These are phyloP conservation scores for Calocybe cyanea DNA, from an alignment of 768 basidiomycete species.

Conservation along the genomic window DNA sequence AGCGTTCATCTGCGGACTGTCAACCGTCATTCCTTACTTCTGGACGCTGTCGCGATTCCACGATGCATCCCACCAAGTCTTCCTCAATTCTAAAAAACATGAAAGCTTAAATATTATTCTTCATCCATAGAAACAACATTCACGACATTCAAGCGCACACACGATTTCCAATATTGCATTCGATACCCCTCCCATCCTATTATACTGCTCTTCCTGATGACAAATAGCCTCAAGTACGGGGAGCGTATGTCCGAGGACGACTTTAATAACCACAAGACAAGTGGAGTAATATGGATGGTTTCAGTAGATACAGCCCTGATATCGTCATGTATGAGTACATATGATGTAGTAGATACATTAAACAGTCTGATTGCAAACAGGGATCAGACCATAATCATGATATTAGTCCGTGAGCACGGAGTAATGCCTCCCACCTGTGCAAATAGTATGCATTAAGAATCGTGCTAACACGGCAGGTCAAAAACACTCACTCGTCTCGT, in stretches of 20 bases:
- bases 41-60: conserved; percentile 8
- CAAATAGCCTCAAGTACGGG: too few relatives aligned
- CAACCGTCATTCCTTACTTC: conserved; percentile 13
- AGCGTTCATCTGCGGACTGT: conserved; percentile 3
- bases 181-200: conserved; percentile 14
- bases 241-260: too few relatives aligned
- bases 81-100: conserved; percentile 32
- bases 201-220: conserved; percentile 6
- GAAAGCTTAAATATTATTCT: conserved; percentile 20
- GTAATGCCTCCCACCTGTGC: conserved; percentile 5
- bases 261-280: too few relatives aligned
- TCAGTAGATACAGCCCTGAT: conserved; percentile 17
- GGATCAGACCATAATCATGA: conserved; percentile 15
- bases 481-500: conserved; percentile 66
- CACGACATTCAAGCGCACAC: conserved; percentile 13
- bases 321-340: conserved; percentile 14
- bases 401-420: conserved; percentile 47
- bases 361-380: too few relatives aligned
- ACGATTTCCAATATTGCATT: conserved; percentile 14
- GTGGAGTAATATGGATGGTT: background rate
- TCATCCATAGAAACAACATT: conserved; percentile 5
- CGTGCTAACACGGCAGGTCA: conserved; percentile 1
- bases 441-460: too few relatives aligned
- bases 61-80: conserved; percentile 25
- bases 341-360: background rate